These are phyloP conservation scores for Paspalum vaginatum DNA, from an alignment of 176 grass and related monocot genomes.

Conservation along the genomic window DNA sequence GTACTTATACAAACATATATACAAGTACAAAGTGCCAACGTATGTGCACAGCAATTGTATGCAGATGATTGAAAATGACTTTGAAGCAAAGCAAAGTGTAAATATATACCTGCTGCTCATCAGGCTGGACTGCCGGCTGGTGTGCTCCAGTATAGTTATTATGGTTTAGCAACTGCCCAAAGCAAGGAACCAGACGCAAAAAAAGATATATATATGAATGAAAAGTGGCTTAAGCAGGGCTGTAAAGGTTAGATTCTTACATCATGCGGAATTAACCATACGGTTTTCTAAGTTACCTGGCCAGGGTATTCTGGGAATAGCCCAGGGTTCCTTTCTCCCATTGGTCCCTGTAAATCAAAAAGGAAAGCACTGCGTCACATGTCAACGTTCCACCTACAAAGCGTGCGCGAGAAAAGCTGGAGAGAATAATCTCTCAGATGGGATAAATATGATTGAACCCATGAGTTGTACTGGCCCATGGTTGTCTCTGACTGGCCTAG, in stretches of 20 bases:
- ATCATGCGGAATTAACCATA: conserved; percentile 11
- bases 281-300: conserved; percentile 57
- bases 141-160: conserved; percentile 46
- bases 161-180: conserved; percentile 61
- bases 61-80: conserved; percentile 44
- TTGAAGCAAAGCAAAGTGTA: conserved; percentile 62
- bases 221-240: conserved; percentile 22
- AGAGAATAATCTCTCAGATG: conserved; percentile 47
- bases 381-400: conserved; percentile 68
- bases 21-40: too few relatives aligned
- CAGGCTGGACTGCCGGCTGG: conserved; percentile 41
- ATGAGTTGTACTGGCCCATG: conserved; percentile 48
- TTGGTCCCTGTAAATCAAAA: conserved; percentile 64
- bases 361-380: conserved; percentile 47
- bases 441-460: conserved; percentile 54
- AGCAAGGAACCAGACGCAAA: conserved; percentile 26
- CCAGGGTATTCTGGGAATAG: conserved; percentile 87
- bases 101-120: conserved; percentile 52
- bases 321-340: conserved; percentile 67
- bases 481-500: conserved; percentile 26
- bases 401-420: conserved; percentile 50
- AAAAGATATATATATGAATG: conserved; percentile 13
- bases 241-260: conserved; percentile 44
- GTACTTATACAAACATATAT: neutral
- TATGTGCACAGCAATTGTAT: neutral